Percentiles rank a stretch among this genome's conserved stretches.
These are phyloP conservation scores for Spirogloea muscicola DNA, from an alignment of 139 green algal genomes.

Conservation along the genomic window DNA sequence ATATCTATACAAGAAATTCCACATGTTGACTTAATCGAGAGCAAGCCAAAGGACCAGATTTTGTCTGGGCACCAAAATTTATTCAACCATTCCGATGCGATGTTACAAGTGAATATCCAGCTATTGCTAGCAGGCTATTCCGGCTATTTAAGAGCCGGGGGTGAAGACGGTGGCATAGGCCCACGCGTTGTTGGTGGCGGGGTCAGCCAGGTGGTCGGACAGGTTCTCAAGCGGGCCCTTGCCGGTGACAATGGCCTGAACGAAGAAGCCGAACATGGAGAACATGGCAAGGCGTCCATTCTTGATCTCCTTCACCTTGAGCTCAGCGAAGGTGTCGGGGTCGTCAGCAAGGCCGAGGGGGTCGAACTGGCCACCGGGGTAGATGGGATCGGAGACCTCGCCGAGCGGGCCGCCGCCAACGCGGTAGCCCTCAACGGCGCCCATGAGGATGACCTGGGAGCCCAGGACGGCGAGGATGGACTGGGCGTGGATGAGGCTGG, in stretches of 20 bases:
- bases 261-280: constrained; percentile 49
- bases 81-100: too few relatives aligned
- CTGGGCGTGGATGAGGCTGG: constrained; percentile 88
- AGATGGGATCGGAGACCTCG: constrained; percentile 60
- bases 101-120: too few relatives aligned
- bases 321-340: constrained; percentile 79
- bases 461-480: constrained; percentile 84
- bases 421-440: constrained; percentile 54
- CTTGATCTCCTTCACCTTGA: constrained; percentile 46
- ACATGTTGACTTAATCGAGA: too few relatives aligned
- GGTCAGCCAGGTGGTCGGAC: constrained; percentile 80
- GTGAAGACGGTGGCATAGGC: constrained; percentile 63
- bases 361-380: constrained; percentile 77
- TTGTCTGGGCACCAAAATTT: too few relatives aligned
- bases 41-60: too few relatives aligned
- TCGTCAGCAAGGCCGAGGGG: constrained; percentile 91
- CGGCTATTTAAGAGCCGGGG: constrained; percentile 24
- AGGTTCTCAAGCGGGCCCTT: constrained; percentile 76
- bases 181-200: constrained; percentile 83
- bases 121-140: too few relatives aligned
- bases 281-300: constrained; percentile 70
- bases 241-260: constrained; percentile 70
- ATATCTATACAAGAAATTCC: too few relatives aligned
- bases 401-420: constrained; percentile 54
- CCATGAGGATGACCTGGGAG: constrained; percentile 68